Evolutionary conservation across 177 flowering plant species (phyloP), one percentile per base, ranked within the genome.

Genomic region (Tripterygium wilfordii): DNA sequence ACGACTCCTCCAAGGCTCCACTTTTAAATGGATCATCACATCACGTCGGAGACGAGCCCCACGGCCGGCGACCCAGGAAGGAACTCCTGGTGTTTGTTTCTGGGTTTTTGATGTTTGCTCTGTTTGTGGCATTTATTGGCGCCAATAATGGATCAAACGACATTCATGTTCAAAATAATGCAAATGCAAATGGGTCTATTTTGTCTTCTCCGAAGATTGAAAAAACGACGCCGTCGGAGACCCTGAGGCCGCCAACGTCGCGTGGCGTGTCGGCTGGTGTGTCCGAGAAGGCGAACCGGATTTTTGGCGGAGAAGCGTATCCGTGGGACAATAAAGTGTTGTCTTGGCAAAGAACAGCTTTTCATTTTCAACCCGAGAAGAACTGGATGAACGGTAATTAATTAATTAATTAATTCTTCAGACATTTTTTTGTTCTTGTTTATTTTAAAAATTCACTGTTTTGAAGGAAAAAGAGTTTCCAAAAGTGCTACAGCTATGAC

Each of bases 361-460:
- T 49, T 55, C 85, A 80, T 61, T 77, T 77, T 36, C 85, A 72
- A 36, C 79, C 78, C 1, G 61, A 64, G 46, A 69, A 69, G 50
- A 80, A 77, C 31, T 75, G 88, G 88, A 76, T 81, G 78, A 81
- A 78, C 38, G 88, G 88, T 80, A 67, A 22, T n/a, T n/a, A 20
- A 1, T 19, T 21, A 14, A 35, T 35, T 10, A 19, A 3, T 4
- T 5, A 20, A n/a, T 3, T n/a, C 19, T n/a, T 3, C 3, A 16
- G 3, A 3, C 5, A n/a, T 2, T 24, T 18, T n/a, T 9, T 22
- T 1, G n/a, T 10, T 23, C 2, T 25, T n/a, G n/a, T n/a, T n/a
- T n/a, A n/a, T n/a, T n/a, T n/a, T n/a, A n/a, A n/a, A n/a, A n/a
- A n/a, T n/a, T n/a, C n/a, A n/a, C n/a, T n/a, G n/a, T n/a, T n/a